Conservation (phyloP, 352 stramenopile species). For the Globisporangium paddicum region DNA sequence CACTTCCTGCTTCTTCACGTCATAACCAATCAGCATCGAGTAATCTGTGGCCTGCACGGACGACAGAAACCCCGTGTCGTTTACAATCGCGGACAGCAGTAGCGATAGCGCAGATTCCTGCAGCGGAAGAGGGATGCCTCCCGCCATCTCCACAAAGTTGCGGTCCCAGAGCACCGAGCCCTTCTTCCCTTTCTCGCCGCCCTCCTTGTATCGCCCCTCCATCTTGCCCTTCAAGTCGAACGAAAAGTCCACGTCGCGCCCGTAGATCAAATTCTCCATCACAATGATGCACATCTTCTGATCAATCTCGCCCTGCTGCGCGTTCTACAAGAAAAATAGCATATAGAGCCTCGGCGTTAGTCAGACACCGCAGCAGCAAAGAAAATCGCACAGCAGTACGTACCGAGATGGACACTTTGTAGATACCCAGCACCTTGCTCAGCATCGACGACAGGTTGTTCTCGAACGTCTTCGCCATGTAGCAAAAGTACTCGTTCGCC, state of each 20-base stretch:
- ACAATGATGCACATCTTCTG: conserved; percentile 85
- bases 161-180: conserved; percentile 76
- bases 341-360: background rate
- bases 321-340: conserved; percentile 1
- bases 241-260: conserved; percentile 78
- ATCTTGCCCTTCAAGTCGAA: conserved; percentile 90
- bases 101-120: conserved; percentile 82
- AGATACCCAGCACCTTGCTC: conserved; percentile 84
- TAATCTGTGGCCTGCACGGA: conserved; percentile 85
- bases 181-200: conserved; percentile 19
- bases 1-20: conserved; percentile 82
- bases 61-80: conserved; percentile 82
- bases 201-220: conserved; percentile 70
- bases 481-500: conserved; percentile 87
- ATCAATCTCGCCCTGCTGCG: conserved; percentile 47
- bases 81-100: conserved; percentile 78
- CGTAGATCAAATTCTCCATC: conserved; percentile 88
- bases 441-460: conserved; percentile 85
- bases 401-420: conserved; percentile 78
- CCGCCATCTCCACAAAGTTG: conserved; percentile 84
- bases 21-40: conserved; percentile 86
- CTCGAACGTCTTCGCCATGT: conserved; percentile 87
- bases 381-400: background rate
- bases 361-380: background rate
- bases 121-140: conserved; percentile 74